These are phyloP conservation scores for Candida berthetii DNA, from an alignment of 805 yeast genomes.

Conservation along the genomic window DNA sequence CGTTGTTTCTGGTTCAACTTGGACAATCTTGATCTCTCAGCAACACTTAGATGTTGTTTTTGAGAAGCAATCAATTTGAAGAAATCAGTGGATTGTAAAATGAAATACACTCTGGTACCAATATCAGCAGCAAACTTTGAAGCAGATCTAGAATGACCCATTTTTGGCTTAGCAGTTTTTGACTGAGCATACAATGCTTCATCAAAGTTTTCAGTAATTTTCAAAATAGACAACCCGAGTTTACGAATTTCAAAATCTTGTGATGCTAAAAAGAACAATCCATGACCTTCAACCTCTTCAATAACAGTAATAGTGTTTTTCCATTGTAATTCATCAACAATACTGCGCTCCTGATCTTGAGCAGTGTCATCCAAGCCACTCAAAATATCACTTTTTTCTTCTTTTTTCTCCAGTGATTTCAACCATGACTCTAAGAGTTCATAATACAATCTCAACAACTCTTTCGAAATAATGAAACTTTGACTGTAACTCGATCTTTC, in stretches of 20 bases:
- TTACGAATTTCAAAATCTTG: slow-evolving; percentile 74
- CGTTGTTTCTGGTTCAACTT: slow-evolving; percentile 53
- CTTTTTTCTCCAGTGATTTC: slow-evolving; percentile 43
- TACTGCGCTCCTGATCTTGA: slow-evolving; percentile 18
- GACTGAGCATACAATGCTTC: slow-evolving; percentile 61
- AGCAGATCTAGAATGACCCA: slow-evolving; percentile 44
- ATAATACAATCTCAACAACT: slow-evolving; percentile 63
- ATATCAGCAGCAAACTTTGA: slow-evolving; percentile 72
- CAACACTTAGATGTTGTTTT: slow-evolving; percentile 49
- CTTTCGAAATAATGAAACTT: slow-evolving; percentile 53
- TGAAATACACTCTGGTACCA: slow-evolving; percentile 71
- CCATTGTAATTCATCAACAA: slow-evolving; percentile 65
- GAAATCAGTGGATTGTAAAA: slow-evolving; percentile 67
- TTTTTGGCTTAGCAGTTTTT: slow-evolving; percentile 7
- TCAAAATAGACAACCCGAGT: slow-evolving; percentile 67
- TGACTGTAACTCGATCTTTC: slow-evolving; percentile 61
- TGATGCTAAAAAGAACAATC: slow-evolving; percentile 83
- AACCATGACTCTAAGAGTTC: slow-evolving; percentile 83
- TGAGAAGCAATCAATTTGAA: slow-evolving; percentile 49
- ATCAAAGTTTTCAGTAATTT: slow-evolving; percentile 83
- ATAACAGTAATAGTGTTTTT: slow-evolving; percentile 77
- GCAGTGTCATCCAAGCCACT: slow-evolving; percentile 6
- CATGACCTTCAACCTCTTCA: slow-evolving; percentile 96
- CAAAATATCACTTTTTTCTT: slow-evolving; percentile 6
- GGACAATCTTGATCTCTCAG: slow-evolving; percentile 69